Base-by-base conservation (phyloP, 768 basidiomycete species). In the Leccinum sublutescens region DNA sequence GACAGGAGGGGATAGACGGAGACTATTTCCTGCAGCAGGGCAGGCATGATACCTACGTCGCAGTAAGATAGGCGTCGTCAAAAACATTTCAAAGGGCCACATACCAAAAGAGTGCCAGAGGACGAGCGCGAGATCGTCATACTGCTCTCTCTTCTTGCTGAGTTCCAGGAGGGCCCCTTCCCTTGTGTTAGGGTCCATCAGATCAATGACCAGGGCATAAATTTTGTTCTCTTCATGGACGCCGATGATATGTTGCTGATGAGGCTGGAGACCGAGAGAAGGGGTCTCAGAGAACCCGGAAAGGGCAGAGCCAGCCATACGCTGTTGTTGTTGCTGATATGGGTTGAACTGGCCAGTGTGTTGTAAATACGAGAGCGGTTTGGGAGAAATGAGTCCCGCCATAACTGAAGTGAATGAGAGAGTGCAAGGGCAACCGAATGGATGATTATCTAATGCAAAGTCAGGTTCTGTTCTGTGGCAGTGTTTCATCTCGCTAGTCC, bases 71-170 rank as follows among this genome's bases (percentile, higher is more conserved):
- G 5, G 40, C 23, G n/a, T 27, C 9, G 40, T 60, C 48, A 57
- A 48, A 31, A 36, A 31, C 11, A 31, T 29, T 19, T 43, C 36
- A 6, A 43, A 56, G 15, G 40, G 11, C 50, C 19, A 72, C 78
- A 58, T 64, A 96, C 96, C 96, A 68, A 98, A 99, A 2, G 95
- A 95, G 68, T 98, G 95, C 97, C 97, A 99, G 7, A 99, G 81
- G 25, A 99, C 92, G 47, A 98, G 82, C 2, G 97, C 97, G 50
- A 99, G 85, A 76, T 99, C 95, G 71, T 99, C 97, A 71, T 96
- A 98, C 75, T 98, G 95, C 76, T 98, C 97, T 62, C 97, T 80
- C 80, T 98, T 98, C 83, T 99, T 98, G 78, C 93, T 96, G 68
- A 99, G 80, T 77, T 99, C 97, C 55, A 98, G 80, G 52, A 99